These are phyloP conservation scores for Debaryomyces prosopidis DNA, from an alignment of 805 yeast species.

Conservation along the genomic window DNA sequence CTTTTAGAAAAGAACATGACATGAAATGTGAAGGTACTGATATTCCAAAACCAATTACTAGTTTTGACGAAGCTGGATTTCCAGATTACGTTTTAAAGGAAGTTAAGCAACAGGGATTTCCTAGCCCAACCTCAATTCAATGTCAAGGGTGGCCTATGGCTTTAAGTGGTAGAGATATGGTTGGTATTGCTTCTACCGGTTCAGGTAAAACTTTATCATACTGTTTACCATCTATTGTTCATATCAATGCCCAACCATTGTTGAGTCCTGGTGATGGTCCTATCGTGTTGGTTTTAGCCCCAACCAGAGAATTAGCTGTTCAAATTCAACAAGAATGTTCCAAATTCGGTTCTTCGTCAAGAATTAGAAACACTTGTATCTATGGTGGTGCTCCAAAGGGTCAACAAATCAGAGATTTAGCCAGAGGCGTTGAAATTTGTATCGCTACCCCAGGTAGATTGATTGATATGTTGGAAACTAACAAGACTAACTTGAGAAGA, in stretches of 20 bases:
- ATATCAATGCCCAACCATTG: conserved; percentile 96
- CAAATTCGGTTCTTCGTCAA: conserved; percentile 87
- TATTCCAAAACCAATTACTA: conserved; percentile 91
- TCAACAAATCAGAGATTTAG: conserved; percentile 93
- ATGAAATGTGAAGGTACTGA: conserved; percentile 84
- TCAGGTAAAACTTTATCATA: conserved; percentile 98
- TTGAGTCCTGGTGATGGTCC: conserved; percentile 96
- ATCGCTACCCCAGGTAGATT: conserved; percentile 99
- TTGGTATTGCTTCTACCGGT: conserved; percentile 98
- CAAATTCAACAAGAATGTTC: conserved; percentile 96
- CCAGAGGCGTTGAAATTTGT: conserved; percentile 92
- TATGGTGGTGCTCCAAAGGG: conserved; percentile 99
- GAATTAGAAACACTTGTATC: conserved; percentile 95
- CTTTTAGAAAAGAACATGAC: conserved; percentile 79
- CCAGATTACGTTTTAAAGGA: conserved; percentile 90
- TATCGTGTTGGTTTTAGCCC: conserved; percentile 90
- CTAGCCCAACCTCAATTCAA: conserved; percentile 92
- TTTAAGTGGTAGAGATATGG: conserved; percentile 96
- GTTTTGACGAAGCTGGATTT: conserved; percentile 96
- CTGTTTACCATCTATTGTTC: conserved; percentile 96
- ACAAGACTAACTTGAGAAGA: conserved; percentile 92
- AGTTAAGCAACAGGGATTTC: conserved; percentile 90
- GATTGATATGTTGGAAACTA: conserved; percentile 94
- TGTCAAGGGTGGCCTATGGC: conserved; percentile 99
- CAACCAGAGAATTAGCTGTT: conserved; percentile 98